These are phyloP conservation scores for Datisca glomerata DNA, from an alignment of 306 rosid genomes.

Conservation along the genomic window DNA sequence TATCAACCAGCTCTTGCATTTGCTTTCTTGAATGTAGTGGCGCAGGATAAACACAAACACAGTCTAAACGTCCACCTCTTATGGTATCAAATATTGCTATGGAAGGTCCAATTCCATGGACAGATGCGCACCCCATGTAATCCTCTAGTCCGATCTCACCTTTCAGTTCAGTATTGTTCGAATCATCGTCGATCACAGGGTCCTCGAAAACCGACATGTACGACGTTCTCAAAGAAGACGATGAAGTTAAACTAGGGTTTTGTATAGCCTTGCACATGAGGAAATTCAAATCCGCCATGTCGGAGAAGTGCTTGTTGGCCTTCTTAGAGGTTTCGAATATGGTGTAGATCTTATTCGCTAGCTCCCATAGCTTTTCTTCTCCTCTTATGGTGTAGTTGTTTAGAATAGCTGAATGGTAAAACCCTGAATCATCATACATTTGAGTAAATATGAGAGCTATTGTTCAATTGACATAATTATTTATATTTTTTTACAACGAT, in stretches of 20 bases:
- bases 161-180: background rate
- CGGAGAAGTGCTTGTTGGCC: slow-evolving; percentile 34
- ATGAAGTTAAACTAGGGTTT: slow-evolving; percentile 37
- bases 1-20: slow-evolving; percentile 28
- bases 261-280: slow-evolving; percentile 47
- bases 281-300: slow-evolving; percentile 51
- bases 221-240: slow-evolving; percentile 37
- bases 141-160: slow-evolving; percentile 32
- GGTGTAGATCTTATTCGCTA: slow-evolving; percentile 28
- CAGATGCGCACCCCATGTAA: slow-evolving; percentile 54
- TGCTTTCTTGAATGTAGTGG: slow-evolving; percentile 51
- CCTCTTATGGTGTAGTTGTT: slow-evolving; percentile 39
- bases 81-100: slow-evolving; percentile 44
- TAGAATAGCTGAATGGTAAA: slow-evolving; percentile 54
- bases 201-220: slow-evolving; percentile 52
- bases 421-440: slow-evolving; percentile 19
- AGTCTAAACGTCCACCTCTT: slow-evolving; percentile 37
- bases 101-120: slow-evolving; percentile 61
- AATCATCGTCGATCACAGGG: slow-evolving; percentile 27
- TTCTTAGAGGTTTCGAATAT: slow-evolving; percentile 31
- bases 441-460: too few species aligned
- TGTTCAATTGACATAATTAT: too few species aligned
- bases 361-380: slow-evolving; percentile 48
- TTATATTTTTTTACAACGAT: too few species aligned
- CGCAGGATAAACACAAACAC: slow-evolving; percentile 46